Evolutionary conservation across 1,139 yeast genomes (phyloP).

Genomic region (Suhomyces terraborum): DNA sequence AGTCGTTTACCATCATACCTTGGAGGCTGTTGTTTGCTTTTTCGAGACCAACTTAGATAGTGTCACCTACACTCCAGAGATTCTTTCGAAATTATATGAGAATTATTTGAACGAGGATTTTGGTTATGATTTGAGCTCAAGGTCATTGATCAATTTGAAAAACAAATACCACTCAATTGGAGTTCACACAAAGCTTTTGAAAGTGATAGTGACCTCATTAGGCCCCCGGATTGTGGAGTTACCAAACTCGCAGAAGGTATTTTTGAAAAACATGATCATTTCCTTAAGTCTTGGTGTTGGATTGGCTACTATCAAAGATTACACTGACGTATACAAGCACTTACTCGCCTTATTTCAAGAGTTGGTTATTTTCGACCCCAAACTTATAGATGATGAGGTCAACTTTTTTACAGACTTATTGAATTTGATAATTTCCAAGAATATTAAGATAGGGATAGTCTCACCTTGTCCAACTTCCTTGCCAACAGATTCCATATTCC

Average conservation of each 20-base stretch:
- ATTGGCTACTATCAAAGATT: conserved; percentile 31
- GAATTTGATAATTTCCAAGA: conserved; percentile 36
- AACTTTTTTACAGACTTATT: conserved; percentile 35
- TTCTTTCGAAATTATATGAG: conserved; percentile 48
- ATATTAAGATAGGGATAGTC: conserved; percentile 41
- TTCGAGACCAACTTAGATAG: conserved; percentile 59
- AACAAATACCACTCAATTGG: conserved; percentile 31
- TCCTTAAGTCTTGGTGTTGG: conserved; percentile 40
- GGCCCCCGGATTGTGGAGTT: conserved; percentile 43
- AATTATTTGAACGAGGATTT: conserved; percentile 52
- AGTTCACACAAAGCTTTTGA: conserved; percentile 28
- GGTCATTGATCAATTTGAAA: conserved; percentile 32
- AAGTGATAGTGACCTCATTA: conserved; percentile 36
- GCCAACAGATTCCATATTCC: conserved; percentile 39
- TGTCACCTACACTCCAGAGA: conserved; percentile 44
- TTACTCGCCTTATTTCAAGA: conserved; percentile 41
- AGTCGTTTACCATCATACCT: conserved; percentile 70
- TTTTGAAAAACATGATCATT: conserved; percentile 34
- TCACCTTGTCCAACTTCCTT: conserved; percentile 39
- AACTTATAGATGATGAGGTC: conserved; percentile 36
- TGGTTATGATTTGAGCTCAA: conserved; percentile 39
- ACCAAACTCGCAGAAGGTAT: conserved; percentile 22
- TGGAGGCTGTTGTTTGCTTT: conserved; percentile 58
- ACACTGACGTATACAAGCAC: conserved; percentile 27
- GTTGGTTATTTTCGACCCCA: conserved; percentile 43